A percentile compares a stretch with the other conserved stretches of the same genome.
These are phyloP conservation scores for Cucurbita argyrosperma DNA, from an alignment of 306 rosid species.

Conservation along the genomic window DNA sequence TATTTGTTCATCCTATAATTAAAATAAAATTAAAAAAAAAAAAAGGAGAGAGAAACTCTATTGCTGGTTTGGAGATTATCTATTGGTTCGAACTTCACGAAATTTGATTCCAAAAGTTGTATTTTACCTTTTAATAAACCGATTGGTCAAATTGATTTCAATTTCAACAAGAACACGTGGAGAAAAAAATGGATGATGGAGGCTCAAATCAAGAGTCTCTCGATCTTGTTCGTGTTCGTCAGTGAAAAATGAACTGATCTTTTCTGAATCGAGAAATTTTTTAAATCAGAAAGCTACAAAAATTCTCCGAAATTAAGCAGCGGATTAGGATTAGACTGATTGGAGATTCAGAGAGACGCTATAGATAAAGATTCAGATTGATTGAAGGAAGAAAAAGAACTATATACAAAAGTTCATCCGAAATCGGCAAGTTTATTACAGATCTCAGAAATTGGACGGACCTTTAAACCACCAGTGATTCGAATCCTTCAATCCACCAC, in stretches of 20 bases:
- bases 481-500: not conserved
- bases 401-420: slow-evolving; percentile 2
- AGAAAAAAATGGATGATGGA: too few species aligned
- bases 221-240: too few species aligned
- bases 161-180: too few species aligned
- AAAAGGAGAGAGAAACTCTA: too few species aligned
- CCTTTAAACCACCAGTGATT: not conserved
- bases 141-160: not conserved
- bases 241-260: not conserved
- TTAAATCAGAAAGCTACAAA: not conserved
- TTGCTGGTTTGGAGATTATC: too few species aligned
- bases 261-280: not conserved
- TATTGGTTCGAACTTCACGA: not conserved
- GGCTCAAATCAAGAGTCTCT: too few species aligned
- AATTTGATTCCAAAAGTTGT: not conserved
- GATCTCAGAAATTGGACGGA: not conserved
- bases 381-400: not conserved
- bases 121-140: not conserved
- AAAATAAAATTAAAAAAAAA: too few species aligned
- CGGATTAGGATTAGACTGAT: not conserved
- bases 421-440: slow-evolving; percentile 6
- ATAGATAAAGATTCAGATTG: not conserved
- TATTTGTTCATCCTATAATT: not conserved
- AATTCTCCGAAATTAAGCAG: not conserved
- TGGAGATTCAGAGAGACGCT: not conserved